Percentiles rank a stretch among this genome's conserved stretches.
These are phyloP conservation scores for Pulveroboletus frians DNA, from an alignment of 768 basidiomycete genomes.

Conservation along the genomic window DNA sequence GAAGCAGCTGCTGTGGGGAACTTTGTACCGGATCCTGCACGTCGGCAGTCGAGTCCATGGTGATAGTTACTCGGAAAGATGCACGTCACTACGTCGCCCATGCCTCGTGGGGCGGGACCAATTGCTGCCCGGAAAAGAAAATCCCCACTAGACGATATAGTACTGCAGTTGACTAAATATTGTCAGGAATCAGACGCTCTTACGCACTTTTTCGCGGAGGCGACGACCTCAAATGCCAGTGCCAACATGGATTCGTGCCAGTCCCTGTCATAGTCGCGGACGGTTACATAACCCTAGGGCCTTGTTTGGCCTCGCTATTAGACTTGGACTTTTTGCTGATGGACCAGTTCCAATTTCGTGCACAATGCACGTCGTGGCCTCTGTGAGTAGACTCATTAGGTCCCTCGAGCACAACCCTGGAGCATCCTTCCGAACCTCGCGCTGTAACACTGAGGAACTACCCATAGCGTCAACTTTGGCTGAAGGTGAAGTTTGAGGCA, in stretches of 20 bases:
- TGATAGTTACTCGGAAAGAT: constrained; percentile 15
- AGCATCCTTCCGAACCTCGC: not conserved
- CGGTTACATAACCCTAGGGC: too few species aligned
- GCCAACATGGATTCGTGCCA: too few species aligned
- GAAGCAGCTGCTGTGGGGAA: not conserved
- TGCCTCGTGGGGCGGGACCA: not conserved
- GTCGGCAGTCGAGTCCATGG: constrained; percentile 2
- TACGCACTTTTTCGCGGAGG: too few species aligned
- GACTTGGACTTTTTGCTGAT: too few species aligned
- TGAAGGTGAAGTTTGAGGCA: constrained; percentile 41
- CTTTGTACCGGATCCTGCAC: not conserved
- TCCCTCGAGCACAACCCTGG: not conserved
- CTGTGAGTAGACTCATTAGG: not conserved
- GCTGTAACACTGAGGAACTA: constrained; percentile 28
- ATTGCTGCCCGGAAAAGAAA: not conserved
- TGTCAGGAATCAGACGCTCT: too few species aligned
- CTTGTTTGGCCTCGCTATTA: too few species aligned
- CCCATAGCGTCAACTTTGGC: constrained; percentile 24
- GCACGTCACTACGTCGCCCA: not conserved
- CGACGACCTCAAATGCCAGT: too few species aligned
- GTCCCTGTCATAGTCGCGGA: too few species aligned
- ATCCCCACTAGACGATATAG: too few species aligned
- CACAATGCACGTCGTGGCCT: constrained; percentile 1
- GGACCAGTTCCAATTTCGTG: not conserved
- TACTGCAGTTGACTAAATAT: too few species aligned